Conservation (phyloP, 768 basidiomycete species). For the Psilocybe subaeruginosa region DNA sequence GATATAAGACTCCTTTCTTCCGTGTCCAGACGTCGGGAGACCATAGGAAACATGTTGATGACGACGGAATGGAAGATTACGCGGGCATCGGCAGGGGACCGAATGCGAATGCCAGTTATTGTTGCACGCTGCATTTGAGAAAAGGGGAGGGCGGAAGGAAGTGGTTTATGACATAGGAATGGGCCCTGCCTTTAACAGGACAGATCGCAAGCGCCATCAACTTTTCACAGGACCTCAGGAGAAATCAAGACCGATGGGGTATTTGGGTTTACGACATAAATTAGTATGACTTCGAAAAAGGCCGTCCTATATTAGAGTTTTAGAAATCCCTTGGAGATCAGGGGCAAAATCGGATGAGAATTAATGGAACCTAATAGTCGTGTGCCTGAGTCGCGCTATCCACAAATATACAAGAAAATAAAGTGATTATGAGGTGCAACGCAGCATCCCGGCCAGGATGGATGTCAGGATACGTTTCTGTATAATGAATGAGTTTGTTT, state of each 20-base stretch:
- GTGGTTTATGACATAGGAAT: constrained; percentile 27
- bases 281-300: constrained; percentile 31
- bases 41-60: constrained; percentile 72
- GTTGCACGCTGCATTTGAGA: constrained; percentile 52
- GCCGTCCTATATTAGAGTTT: constrained; percentile 52
- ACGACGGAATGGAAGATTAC: constrained; percentile 77
- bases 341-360: constrained; percentile 39
- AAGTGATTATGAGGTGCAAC: background rate
- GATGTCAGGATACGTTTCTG: background rate
- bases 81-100: constrained; percentile 54
- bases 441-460: too few relatives aligned
- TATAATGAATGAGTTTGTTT: background rate
- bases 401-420: background rate
- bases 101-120: constrained; percentile 51
- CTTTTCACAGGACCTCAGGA: constrained; percentile 35
- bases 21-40: constrained; percentile 73
- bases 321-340: constrained; percentile 44
- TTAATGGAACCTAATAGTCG: constrained; percentile 20
- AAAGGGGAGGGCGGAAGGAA: constrained; percentile 18
- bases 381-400: constrained; percentile 17
- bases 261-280: constrained; percentile 41
- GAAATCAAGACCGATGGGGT: constrained; percentile 44
- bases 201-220: constrained; percentile 28
- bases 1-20: constrained; percentile 73
- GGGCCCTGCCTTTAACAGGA: constrained; percentile 35